These are phyloP conservation scores for Candida neerlandica DNA, from an alignment of 1,139 yeast genomes.

Conservation along the genomic window DNA sequence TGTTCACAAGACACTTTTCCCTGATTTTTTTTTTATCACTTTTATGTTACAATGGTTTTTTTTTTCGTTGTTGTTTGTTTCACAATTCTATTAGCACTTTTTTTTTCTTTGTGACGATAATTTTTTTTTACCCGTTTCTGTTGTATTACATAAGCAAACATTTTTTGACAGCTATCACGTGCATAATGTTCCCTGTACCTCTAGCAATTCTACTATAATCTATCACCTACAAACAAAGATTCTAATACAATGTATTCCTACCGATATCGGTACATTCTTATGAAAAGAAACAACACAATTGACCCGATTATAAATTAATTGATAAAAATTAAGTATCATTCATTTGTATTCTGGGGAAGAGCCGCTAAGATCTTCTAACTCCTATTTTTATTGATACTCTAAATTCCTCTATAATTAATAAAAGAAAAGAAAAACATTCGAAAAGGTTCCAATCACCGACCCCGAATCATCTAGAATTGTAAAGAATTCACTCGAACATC, in stretches of 20 bases:
- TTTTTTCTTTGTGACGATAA: not conserved
- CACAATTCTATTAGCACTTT: not conserved
- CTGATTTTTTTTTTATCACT: not conserved
- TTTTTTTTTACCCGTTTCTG: not conserved
- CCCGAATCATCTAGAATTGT: not conserved
- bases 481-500: not conserved
- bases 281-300: not conserved
- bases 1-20: conserved; percentile 1
- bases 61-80: not conserved
- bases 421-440: not conserved
- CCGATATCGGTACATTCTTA: too few species aligned
- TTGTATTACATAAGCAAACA: not conserved
- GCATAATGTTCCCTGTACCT: not conserved
- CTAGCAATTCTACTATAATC: not conserved
- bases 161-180: not conserved
- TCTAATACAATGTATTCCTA: not conserved
- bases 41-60: too few species aligned
- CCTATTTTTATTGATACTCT: not conserved
- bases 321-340: not conserved
- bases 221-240: not conserved
- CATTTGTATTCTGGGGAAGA: not conserved
- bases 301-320: not conserved
- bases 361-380: not conserved
- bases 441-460: not conserved
- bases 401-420: not conserved